phyloP scores from a whole-genome alignment of 2,329 filamentous ascomycete species.

The Penicillium expansum region DNA sequence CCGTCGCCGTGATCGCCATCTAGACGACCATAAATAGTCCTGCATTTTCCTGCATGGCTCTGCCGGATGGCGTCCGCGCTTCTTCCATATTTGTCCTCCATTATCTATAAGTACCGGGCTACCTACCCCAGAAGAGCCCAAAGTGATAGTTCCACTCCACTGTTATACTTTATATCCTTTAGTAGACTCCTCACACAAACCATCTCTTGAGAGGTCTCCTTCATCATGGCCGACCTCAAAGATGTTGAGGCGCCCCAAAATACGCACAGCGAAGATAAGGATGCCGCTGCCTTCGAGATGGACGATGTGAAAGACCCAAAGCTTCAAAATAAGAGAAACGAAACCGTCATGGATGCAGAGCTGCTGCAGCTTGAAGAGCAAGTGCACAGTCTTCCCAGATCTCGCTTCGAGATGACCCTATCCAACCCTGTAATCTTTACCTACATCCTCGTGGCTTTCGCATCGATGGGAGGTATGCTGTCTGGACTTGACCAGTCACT shows the following conservation, averaged over 20 bases:
- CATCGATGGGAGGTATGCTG: slow-evolving; percentile 71
- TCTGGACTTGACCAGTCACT: slow-evolving; percentile 71
- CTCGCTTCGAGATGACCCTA: slow-evolving; percentile 52
- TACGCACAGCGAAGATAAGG: slow-evolving; percentile 24
- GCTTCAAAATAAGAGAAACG: slow-evolving; percentile 20
- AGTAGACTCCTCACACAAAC: background rate
- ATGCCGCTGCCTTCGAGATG: slow-evolving; percentile 23
- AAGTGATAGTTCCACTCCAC: background rate
- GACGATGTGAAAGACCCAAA: slow-evolving; percentile 29
- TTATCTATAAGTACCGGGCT: background rate
- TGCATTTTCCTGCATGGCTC: slow-evolving; percentile 1
- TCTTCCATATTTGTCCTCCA: background rate
- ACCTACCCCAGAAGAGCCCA: background rate
- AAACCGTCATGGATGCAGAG: slow-evolving; percentile 35
- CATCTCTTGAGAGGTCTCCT: background rate
- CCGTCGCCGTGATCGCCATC: background rate
- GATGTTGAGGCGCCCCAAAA: slow-evolving; percentile 28
- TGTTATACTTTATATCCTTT: background rate
- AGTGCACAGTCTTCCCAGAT: slow-evolving; percentile 19
- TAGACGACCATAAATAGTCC: slow-evolving; percentile 21
- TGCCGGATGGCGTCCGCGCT: background rate
- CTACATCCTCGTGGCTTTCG: slow-evolving; percentile 66
- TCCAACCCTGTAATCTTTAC: slow-evolving; percentile 64
- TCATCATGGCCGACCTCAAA: slow-evolving; percentile 21
- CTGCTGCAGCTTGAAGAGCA: slow-evolving; percentile 31